Evolutionary conservation across 1,284 basidiomycete species (phyloP), one percentile per base, ranked within the genome.

Genomic region (Volvariella surrecta): DNA sequence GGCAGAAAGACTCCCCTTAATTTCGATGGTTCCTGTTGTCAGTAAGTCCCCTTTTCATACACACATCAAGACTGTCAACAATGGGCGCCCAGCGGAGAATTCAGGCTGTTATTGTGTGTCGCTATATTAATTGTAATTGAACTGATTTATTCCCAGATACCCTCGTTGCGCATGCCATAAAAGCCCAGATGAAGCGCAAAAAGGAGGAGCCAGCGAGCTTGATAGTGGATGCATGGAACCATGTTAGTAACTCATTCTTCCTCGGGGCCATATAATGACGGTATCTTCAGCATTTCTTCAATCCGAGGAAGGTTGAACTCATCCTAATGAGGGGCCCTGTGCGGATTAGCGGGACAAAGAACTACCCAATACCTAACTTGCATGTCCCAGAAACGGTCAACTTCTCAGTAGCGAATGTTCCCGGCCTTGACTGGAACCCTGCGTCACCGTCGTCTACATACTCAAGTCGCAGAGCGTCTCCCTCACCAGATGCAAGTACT

Each of bases 251-350:
- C 34, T 19, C n/a, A n/a, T n/a, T n/a, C n/a, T n/a, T n/a, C n/a
- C n/a, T n/a, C n/a, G n/a, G n/a, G n/a, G n/a, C n/a, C n/a, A n/a
- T n/a, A n/a, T n/a, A n/a, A n/a, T n/a, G n/a, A n/a, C n/a, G n/a
- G n/a, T n/a, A n/a, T n/a, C 3, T 20, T 28, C 46, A 63, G 61
- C 50, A 62, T 39, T 67, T 64, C 54, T 68, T 68, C 50, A 57
- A 62, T 44, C 58, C 57, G 0, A 58, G 67, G 16, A 49, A 49
- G 19, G 52, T 69, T 6, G 55, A 65, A 16, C 50, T 64, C 21
- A 55, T 61, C 34, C 59, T 69, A 7, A 60, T 61, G 52, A 54
- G 54, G n/a, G 67, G 65, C 0, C 41, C 50, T 13, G 47, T 44
- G 8, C 48, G 51, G 16, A 47, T 61, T 41, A 57, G 53, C 39